phyloP scores from a whole-genome alignment of 1,139 yeast species.

The Kazachstania sp. region DNA sequence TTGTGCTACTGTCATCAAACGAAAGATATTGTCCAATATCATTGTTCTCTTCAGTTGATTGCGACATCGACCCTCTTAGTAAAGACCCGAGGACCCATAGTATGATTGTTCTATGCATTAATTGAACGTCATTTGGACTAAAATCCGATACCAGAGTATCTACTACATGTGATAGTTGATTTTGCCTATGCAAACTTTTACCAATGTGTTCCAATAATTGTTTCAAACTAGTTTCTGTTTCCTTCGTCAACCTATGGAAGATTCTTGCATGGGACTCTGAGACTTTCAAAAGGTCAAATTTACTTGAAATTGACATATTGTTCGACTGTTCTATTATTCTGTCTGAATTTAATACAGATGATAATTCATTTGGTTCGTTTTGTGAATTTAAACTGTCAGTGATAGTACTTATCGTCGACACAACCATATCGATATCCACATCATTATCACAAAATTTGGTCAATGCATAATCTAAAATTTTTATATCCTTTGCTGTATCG shows the following conservation, averaged over 20 bases:
- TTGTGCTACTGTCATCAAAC: background rate
- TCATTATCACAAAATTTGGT: background rate
- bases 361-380: background rate
- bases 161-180: conserved; percentile 6
- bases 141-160: conserved; percentile 12
- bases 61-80: conserved; percentile 11
- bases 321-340: conserved; percentile 7
- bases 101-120: conserved; percentile 17
- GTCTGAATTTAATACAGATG: background rate
- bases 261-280: background rate
- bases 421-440: conserved; percentile 9
- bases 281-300: background rate
- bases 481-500: conserved; percentile 10
- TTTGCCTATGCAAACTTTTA: conserved; percentile 2
- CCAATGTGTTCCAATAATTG: conserved; percentile 20
- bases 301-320: conserved; percentile 4
- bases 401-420: conserved; percentile 14
- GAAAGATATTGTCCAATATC: background rate
- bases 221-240: conserved; percentile 13
- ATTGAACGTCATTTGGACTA: conserved; percentile 3
- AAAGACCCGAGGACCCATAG: conserved; percentile 25
- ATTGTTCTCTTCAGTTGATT: conserved; percentile 16
- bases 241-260: conserved; percentile 3
- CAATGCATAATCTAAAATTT: conserved; percentile 10
- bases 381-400: conserved; percentile 18